Evolutionary conservation across 2,329 filamentous ascomycete genomes (phyloP), one percentile per base, ranked within the genome.

Genomic region (Phyllosticta paracitricarpa): DNA sequence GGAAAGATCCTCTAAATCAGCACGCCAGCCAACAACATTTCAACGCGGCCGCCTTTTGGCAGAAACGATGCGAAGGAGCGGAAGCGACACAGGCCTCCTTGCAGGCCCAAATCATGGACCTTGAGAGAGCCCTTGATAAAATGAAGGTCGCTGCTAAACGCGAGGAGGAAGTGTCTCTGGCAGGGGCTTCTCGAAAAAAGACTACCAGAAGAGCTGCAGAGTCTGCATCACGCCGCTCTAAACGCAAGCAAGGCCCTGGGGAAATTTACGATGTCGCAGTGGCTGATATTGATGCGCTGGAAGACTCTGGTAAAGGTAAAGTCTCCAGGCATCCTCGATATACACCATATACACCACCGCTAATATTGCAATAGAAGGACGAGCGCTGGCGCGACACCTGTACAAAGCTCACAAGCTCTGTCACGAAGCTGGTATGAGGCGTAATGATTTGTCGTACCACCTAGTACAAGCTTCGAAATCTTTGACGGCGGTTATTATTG

Each of bases 21-120:
- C 62, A 69, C 19, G 67, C 64, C 28, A 66, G 70, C 17, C 56
- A 64, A 0, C 65, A 66, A 9, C 72, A 77, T 54, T 66, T 79
- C 24, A 74, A 78, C 61, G 67, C 73, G 14, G 72, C 73, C 10
- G 65, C 71, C 3, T 78, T 72, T 61, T 78, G 76, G 76, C 64
- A 66, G 33, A 65, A 71, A 7, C 66, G 67, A 53, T 71, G 64
- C 51, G 63, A 66, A 19, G 58, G 59, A 24, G 61, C 65, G 0
- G 67, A 74, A n/a, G 61, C 65, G 5, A 67, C 67, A 35, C 68
- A 68, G 51, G 59, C 64, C 2, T 59, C 65, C 4, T 64, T 74
- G 17, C 64, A 68, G 26, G 63, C 51, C 2, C 61, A 67, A 30
- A 68, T 70, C 35, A 59, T 64, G 8, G 68, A 68, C 30, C 66